Base-by-base conservation (phyloP, 108 stramenopile genomes). In the Cylindrotheca closterium region DNA sequence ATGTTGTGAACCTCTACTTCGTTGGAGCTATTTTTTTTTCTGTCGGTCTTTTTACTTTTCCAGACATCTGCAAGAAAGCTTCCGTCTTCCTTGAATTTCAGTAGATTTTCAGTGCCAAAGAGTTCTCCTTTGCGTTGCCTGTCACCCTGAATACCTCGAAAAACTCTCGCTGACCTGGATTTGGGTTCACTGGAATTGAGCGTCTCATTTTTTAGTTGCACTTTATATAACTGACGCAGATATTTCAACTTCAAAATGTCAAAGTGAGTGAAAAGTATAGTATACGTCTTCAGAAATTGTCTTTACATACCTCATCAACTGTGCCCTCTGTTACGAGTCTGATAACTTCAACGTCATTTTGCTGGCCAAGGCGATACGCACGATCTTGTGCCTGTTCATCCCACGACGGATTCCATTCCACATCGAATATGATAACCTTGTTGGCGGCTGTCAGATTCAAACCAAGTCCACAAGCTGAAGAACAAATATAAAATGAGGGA, bases 181-280 rank as follows among this genome's bases (percentile, higher is more conserved):
- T 50, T 52, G 12, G 46, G 23, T 3, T 30, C 55, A 0, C 45
- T 56, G 8, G 60, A 55, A 21, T 37, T 29, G 17, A 96, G 62
- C 3, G 92, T 89, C 63, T 89, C 83, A 52, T 88, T 72, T 47
- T 84, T 91, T 23, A 98, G 83, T 51, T 96, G 95, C 26, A 85
- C 78, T 74, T 98, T 98, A 80, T 98, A 97, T 18, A 98, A 65
- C 61, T 98, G 97, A 0, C 97, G 67, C 32, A 92, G 84, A 65
- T 98, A 98, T 54, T 78, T 86, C 47, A 97, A 75, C 53, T 42
- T n/a, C n/a, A n/a, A n/a, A n/a, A n/a, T n/a, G n/a, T n/a, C n/a
- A n/a, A n/a, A n/a, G n/a, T n/a, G n/a, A 42, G 37, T 15, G 15
- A 42, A 15, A 7, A 42, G 37, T 15, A 42, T 10, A 42, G 15